Conservation (phyloP, 2,329 filamentous ascomycete genomes). For the Talaromyces sp. region DNA sequence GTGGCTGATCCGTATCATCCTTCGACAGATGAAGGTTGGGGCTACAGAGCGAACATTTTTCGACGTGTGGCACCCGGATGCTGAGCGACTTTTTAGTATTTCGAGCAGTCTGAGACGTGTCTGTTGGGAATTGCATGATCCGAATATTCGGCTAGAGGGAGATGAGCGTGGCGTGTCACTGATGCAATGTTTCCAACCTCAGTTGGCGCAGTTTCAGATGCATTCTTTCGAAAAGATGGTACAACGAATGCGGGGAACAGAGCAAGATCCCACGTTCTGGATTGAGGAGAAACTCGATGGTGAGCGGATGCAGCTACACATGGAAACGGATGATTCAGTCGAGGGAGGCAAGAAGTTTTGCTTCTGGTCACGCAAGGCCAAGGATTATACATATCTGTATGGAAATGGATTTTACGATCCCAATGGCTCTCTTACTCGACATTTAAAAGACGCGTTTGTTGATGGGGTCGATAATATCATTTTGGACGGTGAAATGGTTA, state of each 20-base stretch:
- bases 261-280: slow-evolving; percentile 79
- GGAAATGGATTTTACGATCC: slow-evolving; percentile 72
- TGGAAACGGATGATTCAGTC: slow-evolving; percentile 66
- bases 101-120: slow-evolving; percentile 86
- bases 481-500: slow-evolving; percentile 97
- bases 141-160: slow-evolving; percentile 66
- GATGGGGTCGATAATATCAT: slow-evolving; percentile 79
- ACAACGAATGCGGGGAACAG: slow-evolving; percentile 60
- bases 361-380: slow-evolving; percentile 95
- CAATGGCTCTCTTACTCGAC: slow-evolving; percentile 72
- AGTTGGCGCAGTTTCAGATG: slow-evolving; percentile 89
- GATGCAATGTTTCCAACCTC: slow-evolving; percentile 96
- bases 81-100: slow-evolving; percentile 76
- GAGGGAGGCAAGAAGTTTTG: slow-evolving; percentile 70
- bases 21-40: slow-evolving; percentile 71
- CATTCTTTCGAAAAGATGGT: slow-evolving; percentile 78
- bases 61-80: slow-evolving; percentile 76
- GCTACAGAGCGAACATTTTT: slow-evolving; percentile 88
- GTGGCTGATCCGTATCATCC: slow-evolving; percentile 91
- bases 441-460: slow-evolving; percentile 73
- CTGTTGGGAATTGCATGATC: slow-evolving; percentile 88
- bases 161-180: slow-evolving; percentile 72
- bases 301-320: slow-evolving; percentile 95
- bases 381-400: slow-evolving; percentile 94
- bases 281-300: slow-evolving; percentile 98